Evolutionary conservation across 139 green algal genomes (phyloP), one percentile per base, ranked within the genome.

Genomic region (Zygnema cylindricum): DNA sequence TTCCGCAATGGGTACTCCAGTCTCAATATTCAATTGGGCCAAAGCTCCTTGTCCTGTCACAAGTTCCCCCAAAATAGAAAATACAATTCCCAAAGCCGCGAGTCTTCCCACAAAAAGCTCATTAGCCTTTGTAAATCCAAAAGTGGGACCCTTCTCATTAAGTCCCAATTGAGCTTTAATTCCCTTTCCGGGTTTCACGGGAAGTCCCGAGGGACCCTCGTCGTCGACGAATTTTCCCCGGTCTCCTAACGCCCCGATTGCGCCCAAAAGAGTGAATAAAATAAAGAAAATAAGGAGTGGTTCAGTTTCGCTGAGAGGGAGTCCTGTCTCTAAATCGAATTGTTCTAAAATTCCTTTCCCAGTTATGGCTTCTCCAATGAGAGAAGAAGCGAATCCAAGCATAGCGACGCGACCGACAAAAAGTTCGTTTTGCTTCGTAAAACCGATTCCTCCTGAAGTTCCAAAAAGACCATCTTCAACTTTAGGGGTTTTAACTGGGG

Each of bases 81-180:
- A 30, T 1, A 93, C 95, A 85, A 97, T 96, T 75, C 95, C 95
- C 35, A 97, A 91, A 91, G 96, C 93, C 23, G 95, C 95, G 89
- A 97, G 76, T 71, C 95, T 89, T 40, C 95, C 95, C 11, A 96
- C 95, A 81, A 97, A 97, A 57, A 97, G 89, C 93, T 97, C 95
- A 55, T 97, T 97, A 41, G 69, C 85, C 86, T 94, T 93, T 69
- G 92, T 95, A 89, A 96, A 96, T 3, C 93, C 94, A 35, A 94
- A 95, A 90, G 69, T 91, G 89, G 85, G 92, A 89, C 71, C 86
- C 86, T 96, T 93, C 49, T 77, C 85, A 11, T 96, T 93, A 1
- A 93, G 81, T 41, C 92, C 94, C 69, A 87, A 81, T 43, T 92
- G 87, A 36, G 82, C 81, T 40, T 86, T 69, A 49, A 71, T 49